Evolutionary conservation across 2,329 filamentous ascomycete species (phyloP), one percentile per base, ranked within the genome.

Genomic region (Mariannaea sp.): DNA sequence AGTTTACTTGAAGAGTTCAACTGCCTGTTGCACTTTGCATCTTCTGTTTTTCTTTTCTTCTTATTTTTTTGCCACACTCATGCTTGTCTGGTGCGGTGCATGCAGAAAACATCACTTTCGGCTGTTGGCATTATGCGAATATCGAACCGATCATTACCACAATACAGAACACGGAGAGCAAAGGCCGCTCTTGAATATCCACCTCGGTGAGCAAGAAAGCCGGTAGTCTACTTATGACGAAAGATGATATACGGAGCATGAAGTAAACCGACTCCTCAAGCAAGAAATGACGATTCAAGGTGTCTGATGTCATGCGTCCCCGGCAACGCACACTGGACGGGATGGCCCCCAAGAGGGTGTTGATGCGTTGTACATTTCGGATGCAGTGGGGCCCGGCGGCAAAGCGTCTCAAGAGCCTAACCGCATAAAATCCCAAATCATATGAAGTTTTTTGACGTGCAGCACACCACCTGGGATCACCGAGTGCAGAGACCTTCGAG

Each of bases 351-450:
- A 64, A 65, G 62, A 58, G 62, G 64, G 62, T 64, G 59, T 65
- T 58, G 59, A 65, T 80, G 78, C 71, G 78, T 76, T 81, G 78
- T 80, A 73, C 77, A 76, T 70, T 65, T 57, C 60, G 66, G 66
- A 54, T 62, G 67, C 60, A 64, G 63, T 69, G 68, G 68, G 68
- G 70, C 70, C 68, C 72, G 60, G 75, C 72, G 73, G 73, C 65
- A 74, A 72, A 54, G 73, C 72, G 74, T 70, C 70, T 76, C 73
- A 69, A 65, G n/a, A 78, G 73, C 77, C 78, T 78, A 80, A 80
- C 77, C 68, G 70, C 67, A 71, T 67, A 55, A 65, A 58, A 59
- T 59, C 56, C 50, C 57, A 56, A 51, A 39, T 56, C n/a, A 58
- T 52, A 56, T 49, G 47, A 52, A 53, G 49, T 49, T 42, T 33